Evolutionary conservation across 2,329 filamentous ascomycete genomes (phyloP), one percentile per base, ranked within the genome.

Genomic region (Claviceps humidiphila): DNA sequence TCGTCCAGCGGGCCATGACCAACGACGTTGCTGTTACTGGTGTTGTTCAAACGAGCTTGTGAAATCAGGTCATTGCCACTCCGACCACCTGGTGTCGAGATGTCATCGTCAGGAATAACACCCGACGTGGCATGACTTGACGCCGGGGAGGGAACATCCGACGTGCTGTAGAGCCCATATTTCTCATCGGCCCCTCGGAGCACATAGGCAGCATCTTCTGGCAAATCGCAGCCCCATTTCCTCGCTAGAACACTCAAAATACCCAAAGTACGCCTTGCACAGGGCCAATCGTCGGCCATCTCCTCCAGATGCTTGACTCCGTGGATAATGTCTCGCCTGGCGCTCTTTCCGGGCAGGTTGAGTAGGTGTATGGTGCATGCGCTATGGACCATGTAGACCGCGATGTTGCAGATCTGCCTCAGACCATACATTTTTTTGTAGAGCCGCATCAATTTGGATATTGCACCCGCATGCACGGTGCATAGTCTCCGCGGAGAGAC

Each of bases 291-390:
- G 65, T 96, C 90, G 0, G 89, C 89, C 60, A 98, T 96, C 63
- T 97, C 91, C 66, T 97, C 91, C 1, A 97, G 78, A 57, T 95
- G 88, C 61, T 88, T 91, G 44, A 95, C 77, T 1, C 91, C 89
- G 60, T 96, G 90, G 4, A 87, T 85, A 43, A 98, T 87, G 66
- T 97, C 91, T 59, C 91, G 76, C 61, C 82, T 85, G 4, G 93
- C 89, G 34, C 87, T 93, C 70, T 93, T 95, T 59, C 96, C 90
- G 0, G 90, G 90, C 1, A 97, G 73, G 58, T 96, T 96, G 39
- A 98, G 80, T 20, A 98, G 72, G 61, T 97, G 93, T 41, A 97
- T 94, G 0, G 89, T 96, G 64, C 89, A 95, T 34, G 93, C 90
- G 4, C 89, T 93, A 66, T 97, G 91, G 0, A 87, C 78, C 69